Percentiles rank a stretch among this genome's conserved stretches.
These are phyloP conservation scores for Lathyrus aphaca DNA, from an alignment of 306 rosid genomes.

Conservation along the genomic window DNA sequence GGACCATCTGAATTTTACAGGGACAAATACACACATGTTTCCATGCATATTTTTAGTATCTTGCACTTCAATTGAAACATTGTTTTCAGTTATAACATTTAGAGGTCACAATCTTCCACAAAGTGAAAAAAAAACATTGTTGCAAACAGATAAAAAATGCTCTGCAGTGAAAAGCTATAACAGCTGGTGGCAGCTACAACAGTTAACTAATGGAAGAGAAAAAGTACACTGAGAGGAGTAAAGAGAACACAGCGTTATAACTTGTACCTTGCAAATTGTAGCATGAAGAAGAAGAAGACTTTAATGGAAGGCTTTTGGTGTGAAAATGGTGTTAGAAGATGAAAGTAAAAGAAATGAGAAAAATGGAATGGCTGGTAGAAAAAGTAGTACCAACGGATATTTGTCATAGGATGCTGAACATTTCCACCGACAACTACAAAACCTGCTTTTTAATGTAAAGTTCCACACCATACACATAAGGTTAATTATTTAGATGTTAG, in stretches of 20 bases:
- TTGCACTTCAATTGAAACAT: conserved; percentile 8
- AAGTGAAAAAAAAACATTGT: not conserved
- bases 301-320: conserved; percentile 2
- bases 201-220: not conserved
- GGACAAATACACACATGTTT: conserved; percentile 2
- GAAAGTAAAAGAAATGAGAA: conserved; percentile 39
- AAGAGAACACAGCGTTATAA: not conserved
- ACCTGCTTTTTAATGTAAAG: conserved; percentile 23
- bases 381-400: conserved; percentile 28
- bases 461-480: not conserved
- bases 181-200: not conserved
- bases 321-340: conserved; percentile 13
- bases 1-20: not conserved
- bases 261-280: conserved; percentile 38
- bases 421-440: conserved; percentile 46
- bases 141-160: not conserved
- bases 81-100: not conserved
- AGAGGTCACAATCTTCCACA: not conserved
- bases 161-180: not conserved
- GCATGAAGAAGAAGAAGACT: conserved; percentile 39
- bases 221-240: conserved; percentile 14
- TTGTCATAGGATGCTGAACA: conserved; percentile 51
- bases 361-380: conserved; percentile 12
- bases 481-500: conserved; percentile 15
- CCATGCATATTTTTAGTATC: conserved; percentile 4